These are phyloP conservation scores for Porphyra umbilicalis DNA, from an alignment of 31 red algal genomes.

Conservation along the genomic window DNA sequence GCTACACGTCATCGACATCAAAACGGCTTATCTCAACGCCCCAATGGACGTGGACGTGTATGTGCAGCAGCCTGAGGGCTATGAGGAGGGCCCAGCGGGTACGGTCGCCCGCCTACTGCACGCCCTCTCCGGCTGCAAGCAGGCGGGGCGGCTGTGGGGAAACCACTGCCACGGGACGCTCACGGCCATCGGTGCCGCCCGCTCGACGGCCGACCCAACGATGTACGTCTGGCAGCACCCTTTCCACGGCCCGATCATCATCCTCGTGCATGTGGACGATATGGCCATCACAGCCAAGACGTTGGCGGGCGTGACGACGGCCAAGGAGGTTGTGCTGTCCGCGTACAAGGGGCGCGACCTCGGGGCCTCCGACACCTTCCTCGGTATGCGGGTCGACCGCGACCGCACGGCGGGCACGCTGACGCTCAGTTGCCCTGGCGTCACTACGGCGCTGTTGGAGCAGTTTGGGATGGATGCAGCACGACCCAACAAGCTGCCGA, in stretches of 20 bases:
- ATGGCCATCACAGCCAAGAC: background rate
- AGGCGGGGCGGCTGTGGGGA: slow-evolving; percentile 16
- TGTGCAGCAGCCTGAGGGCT: slow-evolving; percentile 23
- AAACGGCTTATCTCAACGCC: no score
- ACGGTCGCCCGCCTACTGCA: background rate
- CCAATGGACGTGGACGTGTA: slow-evolving; percentile 45
- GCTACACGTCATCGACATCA: no score
- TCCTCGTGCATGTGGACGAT: slow-evolving; percentile 32
- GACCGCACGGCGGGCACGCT: no score
- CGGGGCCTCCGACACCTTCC: no score
- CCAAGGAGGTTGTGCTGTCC: no score
- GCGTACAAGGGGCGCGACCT: no score
- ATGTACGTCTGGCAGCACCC: slow-evolving; percentile 4
- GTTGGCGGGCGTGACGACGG: background rate
- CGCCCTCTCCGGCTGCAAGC: slow-evolving; percentile 25
- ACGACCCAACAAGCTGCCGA: background rate
- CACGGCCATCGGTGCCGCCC: slow-evolving; percentile 3
- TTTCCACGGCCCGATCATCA: background rate
- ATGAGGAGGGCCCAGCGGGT: no score
- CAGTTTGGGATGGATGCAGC: no score
- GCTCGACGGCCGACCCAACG: slow-evolving; percentile 11
- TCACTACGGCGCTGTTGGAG: no score
- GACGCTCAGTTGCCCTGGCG: no score
- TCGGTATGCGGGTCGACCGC: no score
- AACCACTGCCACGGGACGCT: slow-evolving; percentile 9